A percentile compares a stretch with the other conserved stretches of the same genome.
These are phyloP conservation scores for Leptodermis oblonga DNA, from an alignment of 257 asterid genomes.

Conservation along the genomic window DNA sequence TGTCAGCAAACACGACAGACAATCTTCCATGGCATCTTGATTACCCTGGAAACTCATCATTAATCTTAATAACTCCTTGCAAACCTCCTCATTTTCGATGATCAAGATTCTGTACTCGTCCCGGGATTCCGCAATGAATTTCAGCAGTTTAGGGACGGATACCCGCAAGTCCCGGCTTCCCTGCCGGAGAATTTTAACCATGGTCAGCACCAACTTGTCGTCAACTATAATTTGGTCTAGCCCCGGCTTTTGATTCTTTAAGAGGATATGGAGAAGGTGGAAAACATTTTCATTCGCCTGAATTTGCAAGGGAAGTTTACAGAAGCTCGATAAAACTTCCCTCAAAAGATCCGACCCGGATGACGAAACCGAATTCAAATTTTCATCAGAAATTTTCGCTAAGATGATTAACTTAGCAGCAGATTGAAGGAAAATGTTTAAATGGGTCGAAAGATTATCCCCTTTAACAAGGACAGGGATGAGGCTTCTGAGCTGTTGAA, in stretches of 20 bases:
- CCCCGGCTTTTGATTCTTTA: slow-evolving; percentile 9
- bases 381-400: slow-evolving; percentile 40
- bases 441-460: background rate
- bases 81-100: slow-evolving; percentile 42
- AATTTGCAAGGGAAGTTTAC: slow-evolving; percentile 11
- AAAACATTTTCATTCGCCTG: slow-evolving; percentile 14
- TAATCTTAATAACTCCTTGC: slow-evolving; percentile 36
- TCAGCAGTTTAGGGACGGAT: slow-evolving; percentile 36
- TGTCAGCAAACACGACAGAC: slow-evolving; percentile 39
- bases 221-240: background rate
- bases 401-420: slow-evolving; percentile 37
- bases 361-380: slow-evolving; percentile 24
- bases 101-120: slow-evolving; percentile 22
- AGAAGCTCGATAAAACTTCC: slow-evolving; percentile 20
- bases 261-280: slow-evolving; percentile 7
- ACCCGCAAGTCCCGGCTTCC: slow-evolving; percentile 28
- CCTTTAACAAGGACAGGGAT: background rate
- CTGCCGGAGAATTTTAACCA: slow-evolving; percentile 13
- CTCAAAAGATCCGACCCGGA: slow-evolving; percentile 25
- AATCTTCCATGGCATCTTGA: slow-evolving; percentile 34
- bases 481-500: slow-evolving; percentile 35
- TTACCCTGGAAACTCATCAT: slow-evolving; percentile 26
- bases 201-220: slow-evolving; percentile 6
- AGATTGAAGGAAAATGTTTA: slow-evolving; percentile 1
- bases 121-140: slow-evolving; percentile 20